Evolutionary conservation across 2,329 filamentous ascomycete genomes (phyloP).

Genomic region (Aspergillus arachidicola): DNA sequence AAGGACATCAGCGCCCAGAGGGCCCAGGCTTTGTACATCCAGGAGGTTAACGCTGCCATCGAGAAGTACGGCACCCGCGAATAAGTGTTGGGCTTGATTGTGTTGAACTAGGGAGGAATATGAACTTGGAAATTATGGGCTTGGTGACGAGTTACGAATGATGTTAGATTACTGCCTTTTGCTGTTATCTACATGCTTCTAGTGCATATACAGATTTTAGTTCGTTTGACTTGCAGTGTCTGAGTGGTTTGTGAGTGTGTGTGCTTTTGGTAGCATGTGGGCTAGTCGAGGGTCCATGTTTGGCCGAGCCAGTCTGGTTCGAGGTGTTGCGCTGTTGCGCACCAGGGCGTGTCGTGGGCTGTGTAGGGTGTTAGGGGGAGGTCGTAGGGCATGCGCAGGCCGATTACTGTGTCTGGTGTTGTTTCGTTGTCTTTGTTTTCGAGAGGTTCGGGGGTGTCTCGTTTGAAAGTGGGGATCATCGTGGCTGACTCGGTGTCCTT

Average conservation of each 20-base stretch:
- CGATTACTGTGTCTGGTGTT: conserved; percentile 53
- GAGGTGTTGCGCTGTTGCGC: conserved; percentile 61
- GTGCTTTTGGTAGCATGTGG: background rate
- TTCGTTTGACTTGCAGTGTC: background rate
- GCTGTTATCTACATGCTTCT: background rate
- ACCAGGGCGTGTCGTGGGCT: conserved; percentile 72
- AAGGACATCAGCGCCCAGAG: conserved; percentile 65
- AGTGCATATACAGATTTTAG: background rate
- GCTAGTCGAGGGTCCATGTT: conserved; percentile 36
- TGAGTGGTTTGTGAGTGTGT: background rate
- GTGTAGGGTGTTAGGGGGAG: conserved; percentile 71
- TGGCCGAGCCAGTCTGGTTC: conserved; percentile 61
- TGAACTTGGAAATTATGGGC: background rate
- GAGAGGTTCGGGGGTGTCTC: conserved; percentile 53
- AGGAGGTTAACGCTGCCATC: conserved; percentile 72
- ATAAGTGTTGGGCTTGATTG: background rate
- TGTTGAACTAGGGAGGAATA: conserved; percentile 2
- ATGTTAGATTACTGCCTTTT: background rate
- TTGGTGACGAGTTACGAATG: conserved; percentile 8
- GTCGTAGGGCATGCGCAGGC: conserved; percentile 80
- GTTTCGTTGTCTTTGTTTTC: conserved; percentile 18
- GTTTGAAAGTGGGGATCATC: conserved; percentile 72
- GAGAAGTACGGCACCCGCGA: conserved; percentile 58
- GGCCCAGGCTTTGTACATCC: conserved; percentile 77
- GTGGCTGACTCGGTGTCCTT: conserved; percentile 33